Evolutionary conservation across 1,139 yeast genomes (phyloP), one percentile per base, ranked within the genome.

Genomic region (Kluyveromyces sp.): DNA sequence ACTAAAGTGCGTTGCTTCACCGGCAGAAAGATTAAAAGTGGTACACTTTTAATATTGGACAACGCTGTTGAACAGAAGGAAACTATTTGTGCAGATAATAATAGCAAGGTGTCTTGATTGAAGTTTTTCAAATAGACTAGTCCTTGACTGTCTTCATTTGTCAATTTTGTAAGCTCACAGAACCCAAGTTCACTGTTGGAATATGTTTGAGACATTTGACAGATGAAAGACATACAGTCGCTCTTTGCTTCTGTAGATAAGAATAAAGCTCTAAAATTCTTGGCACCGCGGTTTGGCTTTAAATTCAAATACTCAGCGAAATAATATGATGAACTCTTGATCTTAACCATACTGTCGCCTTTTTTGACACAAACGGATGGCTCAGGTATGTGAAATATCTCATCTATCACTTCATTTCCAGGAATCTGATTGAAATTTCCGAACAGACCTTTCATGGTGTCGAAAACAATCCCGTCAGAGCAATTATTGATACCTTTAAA

Each of bases 261-360:
- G 48, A 80, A 55, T n/a, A 82, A 51, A 3, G 78, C 63, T 45
- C 74, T 77, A 47, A 80, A 75, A 49, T 74, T 67, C 49, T 81
- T 80, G 3, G 63, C 61, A 0, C 71, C 71, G 28, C 62, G 60
- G 6, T 73, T 55, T 0, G 89, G 86, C 42, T 73, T 69, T 42
- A 82, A 70, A 46, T 75, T 74, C 50, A 83, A 59, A 37, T 53
- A 58, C 28, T 57, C 55, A 18, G 54, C 46, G 42, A 58, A 61
- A 2, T 42, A 43, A 37, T 57, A 57, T 4, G 60, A 48, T 42
- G 58, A 62, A 3, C 60, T 53, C 33, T 55, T 58, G 15, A 61
- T 49, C 33, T 59, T 60, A 11, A 61, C 54, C 3, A 50, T 41
- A 32, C 57, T 61, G 35, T 56, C 60, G 39, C 57, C 56, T 40